Evolutionary conservation across 345 rosid species (phyloP).

Genomic region (Citrus maxima): DNA sequence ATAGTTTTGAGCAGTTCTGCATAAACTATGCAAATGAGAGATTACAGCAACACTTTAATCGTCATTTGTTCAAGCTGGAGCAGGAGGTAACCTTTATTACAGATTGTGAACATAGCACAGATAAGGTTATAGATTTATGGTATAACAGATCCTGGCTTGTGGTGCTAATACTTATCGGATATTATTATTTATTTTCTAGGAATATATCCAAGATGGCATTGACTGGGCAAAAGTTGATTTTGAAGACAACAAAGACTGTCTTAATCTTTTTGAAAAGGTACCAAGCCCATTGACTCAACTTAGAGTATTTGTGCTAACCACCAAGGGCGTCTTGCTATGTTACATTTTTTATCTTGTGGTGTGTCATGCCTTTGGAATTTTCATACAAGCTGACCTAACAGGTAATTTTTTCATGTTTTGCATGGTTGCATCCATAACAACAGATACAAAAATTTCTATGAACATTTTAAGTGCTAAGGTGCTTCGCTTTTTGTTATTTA

Average conservation of each 20-base stretch:
- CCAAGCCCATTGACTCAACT: background rate
- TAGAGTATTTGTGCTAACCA: background rate
- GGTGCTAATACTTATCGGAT: background rate
- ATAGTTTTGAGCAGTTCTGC: slow-evolving; percentile 99
- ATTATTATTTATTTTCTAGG: slow-evolving; percentile 42
- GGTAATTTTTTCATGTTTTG: background rate
- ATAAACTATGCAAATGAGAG: slow-evolving; percentile 99
- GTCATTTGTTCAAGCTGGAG: slow-evolving; percentile 95
- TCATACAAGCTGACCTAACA: background rate
- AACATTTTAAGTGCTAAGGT: background rate
- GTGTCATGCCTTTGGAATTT: background rate
- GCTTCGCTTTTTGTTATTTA: background rate
- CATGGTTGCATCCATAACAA: background rate
- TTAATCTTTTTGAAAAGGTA: slow-evolving; percentile 99
- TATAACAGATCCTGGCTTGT: background rate
- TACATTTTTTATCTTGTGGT: background rate
- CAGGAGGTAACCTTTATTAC: slow-evolving; percentile 70
- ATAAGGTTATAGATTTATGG: background rate
- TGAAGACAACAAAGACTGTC: slow-evolving; percentile 98
- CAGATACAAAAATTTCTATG: background rate
- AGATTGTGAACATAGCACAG: background rate
- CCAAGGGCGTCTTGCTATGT: background rate
- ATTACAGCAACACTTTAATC: slow-evolving; percentile 97
- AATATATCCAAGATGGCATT: slow-evolving; percentile 97
- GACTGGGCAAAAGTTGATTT: slow-evolving; percentile 98